These are phyloP conservation scores for Aureobasidium zeae DNA, from an alignment of 2,329 filamentous ascomycete species.

Conservation along the genomic window DNA sequence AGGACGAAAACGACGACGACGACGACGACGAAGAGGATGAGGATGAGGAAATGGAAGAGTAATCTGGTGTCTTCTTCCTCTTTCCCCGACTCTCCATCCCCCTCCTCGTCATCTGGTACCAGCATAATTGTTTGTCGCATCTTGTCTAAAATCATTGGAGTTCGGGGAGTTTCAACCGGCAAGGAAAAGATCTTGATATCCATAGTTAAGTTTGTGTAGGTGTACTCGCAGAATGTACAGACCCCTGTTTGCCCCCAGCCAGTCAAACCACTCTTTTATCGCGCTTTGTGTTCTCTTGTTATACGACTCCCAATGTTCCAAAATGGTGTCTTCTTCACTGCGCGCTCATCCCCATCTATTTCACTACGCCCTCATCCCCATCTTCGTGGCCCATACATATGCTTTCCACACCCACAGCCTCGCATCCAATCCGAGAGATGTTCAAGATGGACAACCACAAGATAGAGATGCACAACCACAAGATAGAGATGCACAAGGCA, in stretches of 20 bases:
- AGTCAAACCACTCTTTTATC: too few relatives aligned
- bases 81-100: too few relatives aligned
- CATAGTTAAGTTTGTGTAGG: slow-evolving; percentile 5
- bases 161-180: slow-evolving; percentile 4
- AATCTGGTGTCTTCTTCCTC: not conserved
- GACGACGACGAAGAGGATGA: slow-evolving; percentile 17
- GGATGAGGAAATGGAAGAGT: slow-evolving; percentile 16
- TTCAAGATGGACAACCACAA: not conserved
- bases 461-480: too few relatives aligned
- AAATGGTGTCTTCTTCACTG: too few relatives aligned
- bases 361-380: too few relatives aligned
- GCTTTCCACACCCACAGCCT: too few relatives aligned
- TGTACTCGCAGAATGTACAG: not conserved
- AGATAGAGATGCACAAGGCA: too few relatives aligned
- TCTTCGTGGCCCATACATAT: too few relatives aligned
- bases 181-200: slow-evolving; percentile 6
- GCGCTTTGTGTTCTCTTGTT: too few relatives aligned
- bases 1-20: slow-evolving; percentile 28
- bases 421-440: not conserved
- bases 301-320: too few relatives aligned
- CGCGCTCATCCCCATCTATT: too few relatives aligned
- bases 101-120: not conserved
- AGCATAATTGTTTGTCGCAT: slow-evolving; percentile 10
- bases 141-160: slow-evolving; percentile 8
- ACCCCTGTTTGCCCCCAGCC: too few relatives aligned